A percentile compares a stretch with the other conserved stretches of the same genome.
phyloP scores from a whole-genome alignment of 129 eudicot species.

The Flaveria trinervia region DNA sequence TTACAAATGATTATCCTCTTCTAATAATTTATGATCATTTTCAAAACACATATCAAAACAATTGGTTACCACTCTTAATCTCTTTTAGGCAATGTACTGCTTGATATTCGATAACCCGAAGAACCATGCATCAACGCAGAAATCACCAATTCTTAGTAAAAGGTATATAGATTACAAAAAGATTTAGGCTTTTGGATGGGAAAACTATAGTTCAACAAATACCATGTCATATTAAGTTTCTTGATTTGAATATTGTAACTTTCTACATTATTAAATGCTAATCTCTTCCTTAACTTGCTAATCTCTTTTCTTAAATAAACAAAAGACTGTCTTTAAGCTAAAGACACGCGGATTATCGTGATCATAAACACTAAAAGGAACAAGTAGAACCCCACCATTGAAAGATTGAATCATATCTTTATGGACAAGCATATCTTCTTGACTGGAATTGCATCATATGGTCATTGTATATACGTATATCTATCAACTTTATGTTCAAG shows the following conservation, averaged over 20 bases:
- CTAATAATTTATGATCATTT: too few species aligned
- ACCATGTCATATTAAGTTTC: background rate
- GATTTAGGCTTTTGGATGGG: background rate
- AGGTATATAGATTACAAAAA: background rate
- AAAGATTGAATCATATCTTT: conserved; percentile 40
- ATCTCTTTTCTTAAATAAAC: background rate
- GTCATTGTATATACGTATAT: conserved; percentile 31
- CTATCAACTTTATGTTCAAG: conserved; percentile 34
- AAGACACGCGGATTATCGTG: background rate
- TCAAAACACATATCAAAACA: too few species aligned
- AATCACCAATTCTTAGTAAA: conserved; percentile 15
- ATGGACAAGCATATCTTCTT: conserved; percentile 37
- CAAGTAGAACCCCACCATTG: conserved; percentile 37
- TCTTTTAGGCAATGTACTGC: conserved; percentile 28
- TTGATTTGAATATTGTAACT: background rate
- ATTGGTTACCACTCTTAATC: too few species aligned
- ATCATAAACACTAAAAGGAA: conserved; percentile 31
- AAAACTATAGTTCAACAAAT: background rate
- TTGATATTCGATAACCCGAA: conserved; percentile 84
- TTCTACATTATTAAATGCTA: background rate
- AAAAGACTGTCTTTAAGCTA: conserved; percentile 18
- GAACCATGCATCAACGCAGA: conserved; percentile 65
- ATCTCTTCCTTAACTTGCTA: background rate
- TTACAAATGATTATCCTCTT: too few species aligned
- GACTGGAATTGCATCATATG: conserved; percentile 58